Evolutionary conservation across 129 eudicot genomes (phyloP).

Genomic region (Mikania micrantha): DNA sequence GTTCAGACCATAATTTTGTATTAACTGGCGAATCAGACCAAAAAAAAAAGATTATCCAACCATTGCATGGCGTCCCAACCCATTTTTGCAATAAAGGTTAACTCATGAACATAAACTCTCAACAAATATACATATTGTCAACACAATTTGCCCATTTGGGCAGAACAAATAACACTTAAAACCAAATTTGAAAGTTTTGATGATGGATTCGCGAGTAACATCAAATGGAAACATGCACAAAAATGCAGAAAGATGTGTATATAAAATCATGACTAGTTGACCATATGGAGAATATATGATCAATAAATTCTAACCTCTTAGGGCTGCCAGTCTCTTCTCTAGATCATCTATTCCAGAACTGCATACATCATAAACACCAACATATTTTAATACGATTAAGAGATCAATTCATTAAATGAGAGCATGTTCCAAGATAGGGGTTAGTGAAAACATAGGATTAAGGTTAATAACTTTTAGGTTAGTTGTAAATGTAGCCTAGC

Average conservation of each 20-base stretch:
- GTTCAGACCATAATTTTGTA: too few relatives aligned
- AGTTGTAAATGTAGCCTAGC: too few relatives aligned
- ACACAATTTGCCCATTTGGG: slow-evolving; percentile 14
- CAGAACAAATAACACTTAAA: not conserved
- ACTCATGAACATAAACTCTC: slow-evolving; percentile 5
- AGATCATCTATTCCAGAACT: slow-evolving; percentile 85
- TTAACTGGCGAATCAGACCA: too few relatives aligned
- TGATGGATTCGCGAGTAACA: slow-evolving; percentile 19
- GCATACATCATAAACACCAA: slow-evolving; percentile 19
- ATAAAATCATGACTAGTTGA: slow-evolving; percentile 3
- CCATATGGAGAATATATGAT: slow-evolving; percentile 18
- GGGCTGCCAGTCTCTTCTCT: slow-evolving; percentile 93
- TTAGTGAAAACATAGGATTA: too few relatives aligned
- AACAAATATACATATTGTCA: slow-evolving; percentile 8
- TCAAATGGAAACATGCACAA: slow-evolving; percentile 29
- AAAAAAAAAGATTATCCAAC: not conserved
- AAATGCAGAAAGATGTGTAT: slow-evolving; percentile 13
- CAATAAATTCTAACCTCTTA: slow-evolving; percentile 41
- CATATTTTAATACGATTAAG: not conserved
- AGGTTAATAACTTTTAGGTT: too few relatives aligned
- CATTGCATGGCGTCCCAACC: not conserved
- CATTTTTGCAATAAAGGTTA: not conserved
- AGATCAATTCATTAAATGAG: not conserved
- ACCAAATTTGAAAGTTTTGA: slow-evolving; percentile 6
- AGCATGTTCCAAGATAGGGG: too few relatives aligned